Percentiles rank a stretch among this genome's conserved stretches.
phyloP scores from a whole-genome alignment of 2,329 filamentous ascomycete species.

The Diaporthe citri region DNA sequence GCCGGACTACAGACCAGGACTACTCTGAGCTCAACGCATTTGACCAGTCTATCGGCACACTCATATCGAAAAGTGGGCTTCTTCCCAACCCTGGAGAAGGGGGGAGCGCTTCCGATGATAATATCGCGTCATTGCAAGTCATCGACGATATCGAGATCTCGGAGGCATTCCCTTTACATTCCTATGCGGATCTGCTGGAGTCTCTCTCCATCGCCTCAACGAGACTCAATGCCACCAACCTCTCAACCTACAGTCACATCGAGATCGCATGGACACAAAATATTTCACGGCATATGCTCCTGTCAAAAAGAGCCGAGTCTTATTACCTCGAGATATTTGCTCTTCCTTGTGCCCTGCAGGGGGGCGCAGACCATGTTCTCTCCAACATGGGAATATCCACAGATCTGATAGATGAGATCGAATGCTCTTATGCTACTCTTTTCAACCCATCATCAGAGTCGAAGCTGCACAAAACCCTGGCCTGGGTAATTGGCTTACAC shows the following conservation, averaged over 20 bases:
- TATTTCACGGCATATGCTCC: not conserved
- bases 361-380: not conserved
- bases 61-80: not conserved
- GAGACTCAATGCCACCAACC: not conserved
- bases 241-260: not conserved
- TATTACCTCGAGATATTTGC: not conserved
- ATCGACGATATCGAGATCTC: not conserved
- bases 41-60: not conserved
- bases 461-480: not conserved
- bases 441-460: not conserved
- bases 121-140: not conserved
- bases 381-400: not conserved
- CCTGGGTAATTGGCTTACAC: not conserved
- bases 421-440: not conserved
- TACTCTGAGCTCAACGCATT: not conserved
- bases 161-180: not conserved
- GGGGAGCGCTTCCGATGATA: too few relatives aligned
- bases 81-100: not conserved
- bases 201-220: not conserved
- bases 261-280: not conserved
- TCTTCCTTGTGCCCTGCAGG: not conserved
- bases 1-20: not conserved
- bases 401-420: not conserved
- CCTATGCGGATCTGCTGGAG: fast-evolving
- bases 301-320: not conserved